Conservation (phyloP, 2,329 filamentous ascomycete genomes). For the Colletotrichum filicis region DNA sequence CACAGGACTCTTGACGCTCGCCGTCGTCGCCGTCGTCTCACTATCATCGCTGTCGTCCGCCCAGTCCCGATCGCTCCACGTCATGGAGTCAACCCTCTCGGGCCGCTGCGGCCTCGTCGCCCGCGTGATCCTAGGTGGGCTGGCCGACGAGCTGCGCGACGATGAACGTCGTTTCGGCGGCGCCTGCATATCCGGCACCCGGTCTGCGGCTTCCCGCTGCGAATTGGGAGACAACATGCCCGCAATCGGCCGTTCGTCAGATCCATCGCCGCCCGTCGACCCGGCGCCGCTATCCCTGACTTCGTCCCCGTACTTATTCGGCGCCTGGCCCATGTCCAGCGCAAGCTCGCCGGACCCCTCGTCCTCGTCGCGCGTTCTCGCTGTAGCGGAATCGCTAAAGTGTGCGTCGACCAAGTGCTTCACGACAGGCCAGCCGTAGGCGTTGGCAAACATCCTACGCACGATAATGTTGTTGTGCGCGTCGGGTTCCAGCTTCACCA, state of each 20-base stretch:
- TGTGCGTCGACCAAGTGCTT: slow-evolving; percentile 96
- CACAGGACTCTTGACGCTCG: slow-evolving; percentile 23
- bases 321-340: slow-evolving; percentile 64
- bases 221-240: slow-evolving; percentile 40
- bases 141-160: slow-evolving; percentile 26
- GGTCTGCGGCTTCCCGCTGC: slow-evolving; percentile 54
- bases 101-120: slow-evolving; percentile 5
- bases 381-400: slow-evolving; percentile 80
- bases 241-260: slow-evolving; percentile 37
- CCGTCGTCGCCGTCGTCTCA: slow-evolving; percentile 43
- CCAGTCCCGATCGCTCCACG: slow-evolving; percentile 76
- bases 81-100: slow-evolving; percentile 60
- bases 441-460: slow-evolving; percentile 95
- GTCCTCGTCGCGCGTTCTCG: slow-evolving; percentile 73
- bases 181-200: slow-evolving; percentile 57
- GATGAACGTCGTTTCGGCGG: slow-evolving; percentile 27
- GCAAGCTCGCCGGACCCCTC: slow-evolving; percentile 77
- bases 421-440: slow-evolving; percentile 96
- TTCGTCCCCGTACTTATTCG: slow-evolving; percentile 74
- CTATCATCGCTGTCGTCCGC: slow-evolving; percentile 62
- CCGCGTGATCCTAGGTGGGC: slow-evolving; percentile 22
- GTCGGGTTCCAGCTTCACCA: slow-evolving; percentile 94
- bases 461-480: slow-evolving; percentile 99
- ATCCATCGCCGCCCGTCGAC: not conserved
- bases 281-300: slow-evolving; percentile 56